Base-by-base conservation (phyloP, 208 protist genomes). In the Lotmaria passim region DNA sequence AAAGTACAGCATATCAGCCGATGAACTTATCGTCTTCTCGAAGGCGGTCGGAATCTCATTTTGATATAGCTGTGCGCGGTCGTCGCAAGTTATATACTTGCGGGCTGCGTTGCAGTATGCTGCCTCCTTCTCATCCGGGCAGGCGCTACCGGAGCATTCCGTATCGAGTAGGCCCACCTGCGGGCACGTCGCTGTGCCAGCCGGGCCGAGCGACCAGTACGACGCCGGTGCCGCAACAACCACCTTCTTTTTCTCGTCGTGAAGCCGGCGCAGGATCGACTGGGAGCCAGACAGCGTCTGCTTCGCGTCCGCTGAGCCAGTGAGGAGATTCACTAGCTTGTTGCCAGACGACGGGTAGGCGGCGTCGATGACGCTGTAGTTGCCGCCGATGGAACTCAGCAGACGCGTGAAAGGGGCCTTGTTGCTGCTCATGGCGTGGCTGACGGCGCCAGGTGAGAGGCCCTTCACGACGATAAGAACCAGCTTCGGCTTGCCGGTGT, bases 401-500 rank as follows among this genome's bases (percentile, higher is more conserved):
- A 89, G 59, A 23, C 75, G 71, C 17, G 82, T 69, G 74, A 91
- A 91, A 0, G 89, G 84, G 0, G 86, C 78, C 81, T 89, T 90
- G 71, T 87, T 89, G 81, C 80, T 83, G 19, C 23, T 52, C 66
- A 87, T 76, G 24, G 86, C 75, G 30, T 65, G 66, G 24, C 69
- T 38, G 51, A 91, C 55, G 8, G 68, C 52, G 15, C 59, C 47
- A 3, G 69, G 66, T 2, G 65, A 73, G 41, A 92, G 73, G 21
- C 79, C 77, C 4, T 77, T 70, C 24, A 65, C 82, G 12, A 90
- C 81, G 26, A 95, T 43, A 6, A 93, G 28, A 48, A 95, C 43
- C 60, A 81, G 21, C 48, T 80, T 83, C 7, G 86, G 77, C 50
- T 41, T 56, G 52, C 57, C 57, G 24, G 55, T 65, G 26, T 74